Evolutionary conservation across 495 filamentous ascomycete genomes (phyloP).

Genomic region (Lophiostoma macrostomum): DNA sequence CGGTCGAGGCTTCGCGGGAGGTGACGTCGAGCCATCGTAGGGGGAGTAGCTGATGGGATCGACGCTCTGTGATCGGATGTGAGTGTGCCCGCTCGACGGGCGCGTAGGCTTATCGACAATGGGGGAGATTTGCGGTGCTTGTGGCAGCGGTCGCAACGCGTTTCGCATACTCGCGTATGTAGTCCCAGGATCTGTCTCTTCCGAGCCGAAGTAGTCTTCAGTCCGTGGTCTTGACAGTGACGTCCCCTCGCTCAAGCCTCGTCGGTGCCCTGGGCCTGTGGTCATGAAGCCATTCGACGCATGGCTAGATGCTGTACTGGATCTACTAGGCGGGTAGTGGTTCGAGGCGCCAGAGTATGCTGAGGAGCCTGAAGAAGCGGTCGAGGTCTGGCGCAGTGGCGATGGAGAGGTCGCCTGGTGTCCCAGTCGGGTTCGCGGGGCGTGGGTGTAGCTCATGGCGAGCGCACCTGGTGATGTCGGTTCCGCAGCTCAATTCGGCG

Average conservation of each 20-base stretch:
- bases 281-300: conserved; percentile 60
- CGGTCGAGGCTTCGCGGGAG: conserved; percentile 33
- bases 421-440: conserved; percentile 47
- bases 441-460: conserved; percentile 31
- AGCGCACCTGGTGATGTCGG: conserved; percentile 1
- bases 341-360: conserved; percentile 69
- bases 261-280: conserved; percentile 57
- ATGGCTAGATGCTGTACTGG: conserved; percentile 74
- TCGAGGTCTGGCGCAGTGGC: conserved; percentile 70
- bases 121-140: conserved; percentile 56
- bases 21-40: conserved; percentile 34
- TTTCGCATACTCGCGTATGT: conserved; percentile 70
- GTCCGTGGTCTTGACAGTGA: conserved; percentile 46
- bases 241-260: conserved; percentile 71
- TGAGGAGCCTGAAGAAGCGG: conserved; percentile 73
- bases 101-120: conserved; percentile 33
- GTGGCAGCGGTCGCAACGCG: conserved; percentile 73
- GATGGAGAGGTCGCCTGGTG: conserved; percentile 55
- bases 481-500: neutral
- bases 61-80: conserved; percentile 33
- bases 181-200: conserved; percentile 51
- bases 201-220: conserved; percentile 42
- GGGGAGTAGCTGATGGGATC: conserved; percentile 19
- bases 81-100: conserved; percentile 27
- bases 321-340: conserved; percentile 63